Conservation (phyloP, 306 rosid genomes). For the Cicer bijugum region DNA sequence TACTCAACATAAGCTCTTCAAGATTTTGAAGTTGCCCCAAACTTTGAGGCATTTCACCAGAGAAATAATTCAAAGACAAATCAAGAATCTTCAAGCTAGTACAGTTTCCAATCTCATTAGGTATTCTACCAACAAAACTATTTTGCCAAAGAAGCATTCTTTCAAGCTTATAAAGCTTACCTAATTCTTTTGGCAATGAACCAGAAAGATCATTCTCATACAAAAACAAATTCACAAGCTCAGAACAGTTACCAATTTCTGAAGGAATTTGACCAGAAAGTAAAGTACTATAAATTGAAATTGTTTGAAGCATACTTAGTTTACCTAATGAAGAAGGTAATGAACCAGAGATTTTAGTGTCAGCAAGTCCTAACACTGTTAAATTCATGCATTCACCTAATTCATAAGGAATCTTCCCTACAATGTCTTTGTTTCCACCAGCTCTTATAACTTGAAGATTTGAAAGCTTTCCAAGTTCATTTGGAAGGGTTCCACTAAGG, state of each 20-base stretch:
- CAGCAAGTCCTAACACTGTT: slow-evolving; percentile 73
- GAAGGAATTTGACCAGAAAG: slow-evolving; percentile 82
- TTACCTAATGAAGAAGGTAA: slow-evolving; percentile 74
- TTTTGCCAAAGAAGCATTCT: slow-evolving; percentile 84
- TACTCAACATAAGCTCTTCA: slow-evolving; percentile 87
- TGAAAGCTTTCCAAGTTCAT: slow-evolving; percentile 58
- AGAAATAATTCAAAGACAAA: slow-evolving; percentile 71
- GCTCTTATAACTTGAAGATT: slow-evolving; percentile 67
- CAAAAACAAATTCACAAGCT: slow-evolving; percentile 74
- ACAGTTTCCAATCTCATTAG: slow-evolving; percentile 76
- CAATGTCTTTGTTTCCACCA: slow-evolving; percentile 77
- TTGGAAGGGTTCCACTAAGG: slow-evolving; percentile 62
- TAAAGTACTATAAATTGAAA: slow-evolving; percentile 77
- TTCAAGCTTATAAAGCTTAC: slow-evolving; percentile 75
- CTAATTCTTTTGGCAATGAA: slow-evolving; percentile 67
- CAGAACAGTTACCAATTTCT: slow-evolving; percentile 85
- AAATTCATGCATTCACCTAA: slow-evolving; percentile 73
- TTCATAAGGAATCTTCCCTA: slow-evolving; percentile 66
- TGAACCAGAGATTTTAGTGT: slow-evolving; percentile 72
- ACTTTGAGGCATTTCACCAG: slow-evolving; percentile 73
- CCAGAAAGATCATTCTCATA: slow-evolving; percentile 78
- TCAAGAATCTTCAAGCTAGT: slow-evolving; percentile 66
- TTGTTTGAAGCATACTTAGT: slow-evolving; percentile 60
- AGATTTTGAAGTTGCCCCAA: slow-evolving; percentile 68
- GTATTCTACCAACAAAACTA: slow-evolving; percentile 62